A percentile compares a stretch with the other conserved stretches of the same genome.
Conservation (phyloP, 1,284 basidiomycete species). For the Cutaneotrichosporon sp. region DNA sequence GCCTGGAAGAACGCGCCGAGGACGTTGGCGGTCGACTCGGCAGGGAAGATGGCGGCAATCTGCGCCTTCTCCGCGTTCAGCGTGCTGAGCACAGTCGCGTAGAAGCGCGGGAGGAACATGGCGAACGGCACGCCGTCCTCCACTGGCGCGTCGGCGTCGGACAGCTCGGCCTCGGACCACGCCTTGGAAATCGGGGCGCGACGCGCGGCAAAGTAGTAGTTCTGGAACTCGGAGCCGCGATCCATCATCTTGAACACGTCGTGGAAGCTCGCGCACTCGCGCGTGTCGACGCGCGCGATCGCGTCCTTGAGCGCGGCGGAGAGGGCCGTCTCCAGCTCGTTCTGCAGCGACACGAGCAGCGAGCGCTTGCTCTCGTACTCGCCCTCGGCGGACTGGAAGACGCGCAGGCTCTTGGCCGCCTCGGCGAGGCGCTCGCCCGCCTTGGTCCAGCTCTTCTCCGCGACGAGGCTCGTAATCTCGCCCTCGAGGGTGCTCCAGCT, state of each 20-base stretch:
- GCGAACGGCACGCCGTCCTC: conserved; percentile 55
- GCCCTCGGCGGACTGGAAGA: conserved; percentile 78
- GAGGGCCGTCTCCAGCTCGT: conserved; percentile 85
- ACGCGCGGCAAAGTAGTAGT: conserved; percentile 86
- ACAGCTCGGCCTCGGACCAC: conserved; percentile 62
- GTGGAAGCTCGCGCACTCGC: conserved; percentile 60
- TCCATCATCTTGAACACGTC: conserved; percentile 86
- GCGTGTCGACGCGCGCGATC: conserved; percentile 71
- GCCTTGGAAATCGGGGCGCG: conserved; percentile 63
- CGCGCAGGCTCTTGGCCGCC: conserved; percentile 79
- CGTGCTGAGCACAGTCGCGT: conserved; percentile 59
- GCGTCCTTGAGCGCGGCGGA: conserved; percentile 81
- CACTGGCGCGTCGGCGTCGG: conserved; percentile 6
- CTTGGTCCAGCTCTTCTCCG: conserved; percentile 67
- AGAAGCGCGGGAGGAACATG: conserved; percentile 70
- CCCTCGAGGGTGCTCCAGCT: conserved; percentile 91
- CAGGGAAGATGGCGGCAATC: conserved; percentile 74
- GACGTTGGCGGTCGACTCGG: conserved; percentile 60
- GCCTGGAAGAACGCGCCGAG: conserved; percentile 78
- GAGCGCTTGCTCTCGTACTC: conserved; percentile 82
- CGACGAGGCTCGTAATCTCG: conserved; percentile 78
- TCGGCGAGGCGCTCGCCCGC: conserved; percentile 86
- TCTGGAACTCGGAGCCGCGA: conserved; percentile 82
- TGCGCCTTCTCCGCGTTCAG: conserved; percentile 70
- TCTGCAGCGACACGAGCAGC: conserved; percentile 85